phyloP scores from a whole-genome alignment of 176 grass and related monocot species.

The Musa itinerans region DNA sequence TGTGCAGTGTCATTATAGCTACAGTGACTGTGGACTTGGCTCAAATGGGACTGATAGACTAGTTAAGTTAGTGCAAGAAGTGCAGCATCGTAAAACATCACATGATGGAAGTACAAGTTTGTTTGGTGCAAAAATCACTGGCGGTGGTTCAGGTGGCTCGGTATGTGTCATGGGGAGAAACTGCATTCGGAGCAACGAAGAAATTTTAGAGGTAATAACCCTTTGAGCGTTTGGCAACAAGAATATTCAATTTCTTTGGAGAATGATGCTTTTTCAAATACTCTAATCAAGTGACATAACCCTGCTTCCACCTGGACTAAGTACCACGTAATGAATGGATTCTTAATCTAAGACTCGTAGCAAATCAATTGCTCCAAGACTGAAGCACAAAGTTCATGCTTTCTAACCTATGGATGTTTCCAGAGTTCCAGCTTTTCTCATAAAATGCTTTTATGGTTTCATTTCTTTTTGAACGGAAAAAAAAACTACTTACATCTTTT shows the following conservation, averaged over 20 bases:
- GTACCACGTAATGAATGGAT: too few relatives aligned
- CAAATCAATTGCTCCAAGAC: too few relatives aligned
- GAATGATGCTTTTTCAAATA: neutral
- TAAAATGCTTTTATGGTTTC: too few relatives aligned
- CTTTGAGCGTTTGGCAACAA: too few relatives aligned
- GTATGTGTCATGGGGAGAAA: conserved; percentile 80
- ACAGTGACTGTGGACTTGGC: conserved; percentile 80
- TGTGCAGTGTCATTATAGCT: conserved; percentile 86
- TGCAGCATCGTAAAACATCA: conserved; percentile 64
- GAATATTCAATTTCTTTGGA: neutral
- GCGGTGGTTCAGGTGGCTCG: conserved; percentile 76
- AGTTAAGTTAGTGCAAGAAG: conserved; percentile 83
- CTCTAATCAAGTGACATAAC: too few relatives aligned
- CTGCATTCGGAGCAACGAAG: conserved; percentile 67
- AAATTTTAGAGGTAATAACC: conserved; percentile 60
- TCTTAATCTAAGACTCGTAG: too few relatives aligned
- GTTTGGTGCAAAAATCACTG: conserved; percentile 88
- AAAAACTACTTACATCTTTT: too few relatives aligned
- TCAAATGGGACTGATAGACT: conserved; percentile 82
- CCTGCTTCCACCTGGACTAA: too few relatives aligned
- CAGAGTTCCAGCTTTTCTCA: too few relatives aligned
- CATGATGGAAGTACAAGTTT: conserved; percentile 34
- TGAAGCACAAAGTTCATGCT: too few relatives aligned
- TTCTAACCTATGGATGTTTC: too few relatives aligned
- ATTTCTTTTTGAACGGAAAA: too few relatives aligned